phyloP scores from a whole-genome alignment of 2,329 filamentous ascomycete species.

The Exophiala bonariae region DNA sequence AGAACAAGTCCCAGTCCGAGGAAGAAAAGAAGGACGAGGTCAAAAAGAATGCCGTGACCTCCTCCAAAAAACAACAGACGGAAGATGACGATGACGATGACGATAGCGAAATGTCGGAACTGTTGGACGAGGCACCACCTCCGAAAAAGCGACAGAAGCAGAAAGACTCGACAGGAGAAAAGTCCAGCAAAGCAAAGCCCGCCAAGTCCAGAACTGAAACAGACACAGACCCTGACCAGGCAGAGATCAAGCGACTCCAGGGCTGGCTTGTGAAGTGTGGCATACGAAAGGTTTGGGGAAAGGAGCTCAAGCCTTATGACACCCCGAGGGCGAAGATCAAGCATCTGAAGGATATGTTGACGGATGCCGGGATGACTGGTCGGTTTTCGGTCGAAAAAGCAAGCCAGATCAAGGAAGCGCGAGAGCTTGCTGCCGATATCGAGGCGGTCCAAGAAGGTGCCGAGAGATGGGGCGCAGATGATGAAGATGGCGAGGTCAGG shows the following conservation, averaged over 20 bases:
- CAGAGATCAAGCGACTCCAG: slow-evolving; percentile 85
- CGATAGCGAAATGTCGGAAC: slow-evolving; percentile 68
- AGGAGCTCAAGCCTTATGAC: slow-evolving; percentile 75
- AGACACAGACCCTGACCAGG: slow-evolving; percentile 63
- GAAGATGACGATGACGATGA: slow-evolving; percentile 35
- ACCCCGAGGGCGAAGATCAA: slow-evolving; percentile 76
- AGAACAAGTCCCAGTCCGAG: too few relatives aligned
- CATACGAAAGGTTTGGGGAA: slow-evolving; percentile 85
- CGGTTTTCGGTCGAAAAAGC: slow-evolving; percentile 84
- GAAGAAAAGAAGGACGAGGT: neutral
- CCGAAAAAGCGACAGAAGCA: slow-evolving; percentile 54
- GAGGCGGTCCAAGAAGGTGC: slow-evolving; percentile 83
- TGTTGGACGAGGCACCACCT: slow-evolving; percentile 74
- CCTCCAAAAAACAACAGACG: slow-evolving; percentile 5
- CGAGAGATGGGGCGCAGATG: slow-evolving; percentile 67
- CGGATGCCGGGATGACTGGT: slow-evolving; percentile 82
- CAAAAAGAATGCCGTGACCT: slow-evolving; percentile 3
- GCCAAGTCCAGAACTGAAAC: slow-evolving; percentile 45
- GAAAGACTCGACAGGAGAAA: slow-evolving; percentile 34
- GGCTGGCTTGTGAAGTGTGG: slow-evolving; percentile 86
- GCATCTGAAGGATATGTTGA: slow-evolving; percentile 76
- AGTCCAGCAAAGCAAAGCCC: slow-evolving; percentile 30
- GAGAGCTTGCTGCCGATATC: slow-evolving; percentile 81
- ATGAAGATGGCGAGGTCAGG: slow-evolving; percentile 42
- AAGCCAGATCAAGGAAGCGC: slow-evolving; percentile 78